Conservation (phyloP, 495 filamentous ascomycete genomes). For the Sordaria brevicollis region DNA sequence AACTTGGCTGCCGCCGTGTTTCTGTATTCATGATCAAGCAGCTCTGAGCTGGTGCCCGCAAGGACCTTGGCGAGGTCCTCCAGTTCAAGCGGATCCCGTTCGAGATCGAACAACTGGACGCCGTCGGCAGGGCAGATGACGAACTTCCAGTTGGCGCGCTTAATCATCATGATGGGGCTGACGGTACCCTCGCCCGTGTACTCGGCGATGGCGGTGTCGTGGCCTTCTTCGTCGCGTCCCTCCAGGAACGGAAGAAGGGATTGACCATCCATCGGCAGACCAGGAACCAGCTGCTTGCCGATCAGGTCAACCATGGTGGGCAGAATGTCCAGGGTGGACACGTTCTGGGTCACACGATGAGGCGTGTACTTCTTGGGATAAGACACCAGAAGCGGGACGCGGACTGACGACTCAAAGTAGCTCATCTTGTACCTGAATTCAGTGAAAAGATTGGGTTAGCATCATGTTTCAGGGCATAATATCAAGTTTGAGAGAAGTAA, state of each 20-base stretch:
- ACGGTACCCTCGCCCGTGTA: conserved; percentile 85
- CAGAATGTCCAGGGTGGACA: conserved; percentile 77
- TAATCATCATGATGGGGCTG: conserved; percentile 84
- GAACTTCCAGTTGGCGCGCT: conserved; percentile 72
- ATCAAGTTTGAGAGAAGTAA: background rate
- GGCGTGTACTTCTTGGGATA: conserved; percentile 57
- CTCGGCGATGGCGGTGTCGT: conserved; percentile 74
- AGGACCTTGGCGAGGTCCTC: conserved; percentile 51
- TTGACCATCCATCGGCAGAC: conserved; percentile 66
- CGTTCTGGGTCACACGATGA: conserved; percentile 61
- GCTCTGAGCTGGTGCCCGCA: conserved; percentile 9
- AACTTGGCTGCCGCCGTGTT: conserved; percentile 37
- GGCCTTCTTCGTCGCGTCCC: conserved; percentile 37
- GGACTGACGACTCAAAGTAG: conserved; percentile 75
- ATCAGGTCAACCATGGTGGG: conserved; percentile 78
- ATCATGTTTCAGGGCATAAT: background rate
- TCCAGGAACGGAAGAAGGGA: conserved; percentile 63
- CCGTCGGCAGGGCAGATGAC: conserved; percentile 71
- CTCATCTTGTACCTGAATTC: conserved; percentile 70
- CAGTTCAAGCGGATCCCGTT: conserved; percentile 61
- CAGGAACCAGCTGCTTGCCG: conserved; percentile 48
- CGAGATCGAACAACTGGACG: conserved; percentile 67
- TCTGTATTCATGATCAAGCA: background rate
- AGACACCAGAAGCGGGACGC: conserved; percentile 71
- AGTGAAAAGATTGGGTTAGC: background rate